Evolutionary conservation across 306 rosid species (phyloP).

Genomic region (Erythrophleum fordii): DNA sequence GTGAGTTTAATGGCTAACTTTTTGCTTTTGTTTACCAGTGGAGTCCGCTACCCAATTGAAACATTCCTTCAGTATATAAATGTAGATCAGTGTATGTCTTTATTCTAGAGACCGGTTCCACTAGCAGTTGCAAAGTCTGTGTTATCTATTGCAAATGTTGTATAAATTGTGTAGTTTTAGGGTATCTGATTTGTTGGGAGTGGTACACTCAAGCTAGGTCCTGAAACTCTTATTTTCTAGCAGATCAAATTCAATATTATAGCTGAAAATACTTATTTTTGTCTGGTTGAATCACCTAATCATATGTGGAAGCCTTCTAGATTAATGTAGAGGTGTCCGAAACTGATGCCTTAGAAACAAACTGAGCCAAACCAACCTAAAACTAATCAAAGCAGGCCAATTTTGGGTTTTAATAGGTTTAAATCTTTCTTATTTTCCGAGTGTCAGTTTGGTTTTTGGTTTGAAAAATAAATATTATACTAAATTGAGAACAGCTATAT

Average conservation of each 20-base stretch:
- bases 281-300: neutral
- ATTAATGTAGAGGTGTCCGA: neutral
- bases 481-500: no score
- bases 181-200: neutral
- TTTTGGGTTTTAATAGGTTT: no score
- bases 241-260: neutral
- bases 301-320: neutral
- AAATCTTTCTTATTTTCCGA: no score
- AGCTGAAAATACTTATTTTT: neutral
- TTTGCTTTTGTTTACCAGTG: constrained; percentile 30
- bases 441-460: no score
- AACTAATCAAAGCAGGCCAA: no score
- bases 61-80: neutral
- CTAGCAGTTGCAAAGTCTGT: neutral
- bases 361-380: no score
- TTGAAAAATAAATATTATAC: no score
- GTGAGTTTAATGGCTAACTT: constrained; percentile 29
- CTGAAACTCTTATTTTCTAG: neutral
- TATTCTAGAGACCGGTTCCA: neutral
- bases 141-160: neutral
- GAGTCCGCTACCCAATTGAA: neutral
- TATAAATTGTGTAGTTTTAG: neutral
- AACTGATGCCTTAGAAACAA: no score
- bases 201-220: neutral
- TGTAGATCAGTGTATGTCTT: constrained; percentile 3